Evolutionary conservation across 257 asterid genomes (phyloP).

Genomic region (Anisodus acutangulus): DNA sequence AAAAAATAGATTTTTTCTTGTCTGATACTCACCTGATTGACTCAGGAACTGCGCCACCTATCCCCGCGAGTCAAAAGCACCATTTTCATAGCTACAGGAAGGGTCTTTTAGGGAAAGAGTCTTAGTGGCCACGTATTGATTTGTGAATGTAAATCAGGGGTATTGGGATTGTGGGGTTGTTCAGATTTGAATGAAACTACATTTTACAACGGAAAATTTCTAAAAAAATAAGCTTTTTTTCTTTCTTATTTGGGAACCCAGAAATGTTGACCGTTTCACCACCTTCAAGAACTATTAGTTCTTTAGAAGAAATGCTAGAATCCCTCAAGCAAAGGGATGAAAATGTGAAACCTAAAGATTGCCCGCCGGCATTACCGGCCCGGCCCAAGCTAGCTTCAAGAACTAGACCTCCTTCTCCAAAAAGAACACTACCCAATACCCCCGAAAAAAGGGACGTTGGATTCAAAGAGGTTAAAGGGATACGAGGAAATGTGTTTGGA

Average conservation of each 20-base stretch:
- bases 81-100: too few species aligned
- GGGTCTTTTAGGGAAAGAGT: too few species aligned
- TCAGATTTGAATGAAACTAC: conserved; percentile 2
- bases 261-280: conserved; percentile 70
- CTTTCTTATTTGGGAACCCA: neutral
- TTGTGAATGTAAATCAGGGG: neutral
- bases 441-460: conserved; percentile 41
- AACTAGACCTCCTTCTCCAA: conserved; percentile 72
- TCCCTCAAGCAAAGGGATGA: conserved; percentile 70
- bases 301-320: conserved; percentile 95
- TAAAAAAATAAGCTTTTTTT: neutral
- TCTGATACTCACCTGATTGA: too few species aligned
- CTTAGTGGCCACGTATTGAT: neutral
- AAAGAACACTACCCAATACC: conserved; percentile 55
- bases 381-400: conserved; percentile 68
- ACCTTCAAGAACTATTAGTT: conserved; percentile 65
- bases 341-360: conserved; percentile 58
- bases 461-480: conserved; percentile 28
- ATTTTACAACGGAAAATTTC: neutral
- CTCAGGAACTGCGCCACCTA: too few species aligned
- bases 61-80: too few species aligned
- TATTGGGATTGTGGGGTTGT: neutral
- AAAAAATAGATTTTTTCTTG: too few species aligned
- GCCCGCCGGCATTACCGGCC: conserved; percentile 87
- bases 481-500: conserved; percentile 51